Conservation (phyloP, 176 grass and related monocot genomes). For the Pharus latifolius region DNA sequence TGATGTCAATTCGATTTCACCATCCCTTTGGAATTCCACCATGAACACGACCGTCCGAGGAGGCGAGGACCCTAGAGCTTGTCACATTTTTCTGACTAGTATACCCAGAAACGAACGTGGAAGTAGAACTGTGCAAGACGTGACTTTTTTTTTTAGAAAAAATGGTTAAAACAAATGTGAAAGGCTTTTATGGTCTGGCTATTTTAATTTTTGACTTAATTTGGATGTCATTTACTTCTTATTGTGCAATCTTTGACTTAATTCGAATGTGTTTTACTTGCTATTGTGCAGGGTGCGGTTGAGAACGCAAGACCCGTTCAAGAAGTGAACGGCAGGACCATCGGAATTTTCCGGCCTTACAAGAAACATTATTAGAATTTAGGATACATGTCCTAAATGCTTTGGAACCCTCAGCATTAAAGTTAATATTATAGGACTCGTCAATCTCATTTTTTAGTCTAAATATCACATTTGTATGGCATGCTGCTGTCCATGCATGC, state of each 20-base stretch:
- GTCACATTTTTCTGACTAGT: background rate
- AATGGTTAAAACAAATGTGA: background rate
- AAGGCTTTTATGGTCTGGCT: too few species aligned
- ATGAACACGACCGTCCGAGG: background rate
- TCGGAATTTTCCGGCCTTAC: constrained; percentile 32
- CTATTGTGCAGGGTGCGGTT: constrained; percentile 31
- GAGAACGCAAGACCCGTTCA: constrained; percentile 65
- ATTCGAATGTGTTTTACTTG: too few species aligned
- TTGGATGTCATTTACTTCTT: too few species aligned
- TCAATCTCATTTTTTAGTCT: too few species aligned
- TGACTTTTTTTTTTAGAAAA: too few species aligned
- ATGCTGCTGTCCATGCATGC: background rate
- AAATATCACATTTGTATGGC: background rate
- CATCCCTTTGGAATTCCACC: too few species aligned
- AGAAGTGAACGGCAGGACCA: constrained; percentile 21
- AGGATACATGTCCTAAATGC: background rate
- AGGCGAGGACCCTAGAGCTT: background rate
- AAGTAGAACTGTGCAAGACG: background rate
- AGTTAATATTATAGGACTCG: too few species aligned
- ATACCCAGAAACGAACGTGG: background rate
- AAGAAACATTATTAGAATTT: background rate
- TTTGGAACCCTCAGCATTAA: too few species aligned
- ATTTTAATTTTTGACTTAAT: too few species aligned
- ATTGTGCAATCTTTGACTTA: too few species aligned
- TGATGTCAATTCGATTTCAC: too few species aligned